Evolutionary conservation across 2,329 filamentous ascomycete species (phyloP).

Genomic region (Venturiaceae sp.): DNA sequence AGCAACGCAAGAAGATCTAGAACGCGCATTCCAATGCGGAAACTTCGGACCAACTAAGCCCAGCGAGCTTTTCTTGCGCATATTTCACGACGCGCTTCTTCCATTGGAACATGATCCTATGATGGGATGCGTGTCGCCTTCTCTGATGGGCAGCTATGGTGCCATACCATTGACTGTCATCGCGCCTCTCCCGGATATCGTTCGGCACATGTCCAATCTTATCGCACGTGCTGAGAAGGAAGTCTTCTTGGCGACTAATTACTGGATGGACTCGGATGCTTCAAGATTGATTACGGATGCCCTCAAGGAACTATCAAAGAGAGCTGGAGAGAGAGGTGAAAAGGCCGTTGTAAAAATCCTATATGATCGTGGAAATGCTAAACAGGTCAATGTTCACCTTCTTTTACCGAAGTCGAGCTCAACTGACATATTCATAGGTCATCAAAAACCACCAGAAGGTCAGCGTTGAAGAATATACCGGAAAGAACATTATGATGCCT

Average conservation of each 20-base stretch:
- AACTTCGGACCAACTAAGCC: conserved; percentile 56
- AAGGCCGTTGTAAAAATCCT: conserved; percentile 62
- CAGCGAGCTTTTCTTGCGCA: conserved; percentile 57
- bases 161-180: conserved; percentile 60
- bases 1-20: conserved; percentile 32
- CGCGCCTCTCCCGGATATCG: conserved; percentile 59
- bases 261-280: conserved; percentile 62
- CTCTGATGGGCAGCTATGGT: conserved; percentile 51
- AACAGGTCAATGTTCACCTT: conserved; percentile 35
- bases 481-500: conserved; percentile 48
- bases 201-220: conserved; percentile 64
- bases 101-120: conserved; percentile 43
- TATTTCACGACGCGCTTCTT: conserved; percentile 56
- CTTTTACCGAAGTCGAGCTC: background rate
- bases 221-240: conserved; percentile 65
- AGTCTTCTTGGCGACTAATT: conserved; percentile 66
- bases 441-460: conserved; percentile 57
- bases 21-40: conserved; percentile 50
- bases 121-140: conserved; percentile 47
- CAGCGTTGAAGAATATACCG: conserved; percentile 46
- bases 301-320: conserved; percentile 56
- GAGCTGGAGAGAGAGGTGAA: conserved; percentile 47
- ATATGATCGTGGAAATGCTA: conserved; percentile 60
- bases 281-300: conserved; percentile 59
- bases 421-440: conserved; percentile 21